Conservation (phyloP, 169 alveolate genomes). For the Eimeria acervulina region DNA sequence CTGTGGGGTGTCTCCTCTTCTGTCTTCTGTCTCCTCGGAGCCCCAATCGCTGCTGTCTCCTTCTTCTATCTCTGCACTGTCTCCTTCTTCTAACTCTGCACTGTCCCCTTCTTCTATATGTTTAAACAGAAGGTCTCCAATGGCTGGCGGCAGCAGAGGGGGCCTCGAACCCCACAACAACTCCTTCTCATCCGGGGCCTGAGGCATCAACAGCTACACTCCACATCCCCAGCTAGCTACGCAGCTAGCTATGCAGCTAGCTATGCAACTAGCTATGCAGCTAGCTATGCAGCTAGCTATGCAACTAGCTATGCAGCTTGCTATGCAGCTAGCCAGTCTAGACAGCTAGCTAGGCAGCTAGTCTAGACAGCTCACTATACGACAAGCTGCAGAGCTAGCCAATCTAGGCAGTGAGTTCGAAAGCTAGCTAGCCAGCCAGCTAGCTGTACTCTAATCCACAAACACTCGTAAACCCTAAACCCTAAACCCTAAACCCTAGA, state of each 20-base stretch:
- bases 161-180: constrained; percentile 23
- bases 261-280: not conserved
- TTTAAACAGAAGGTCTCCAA: not conserved
- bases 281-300: too few relatives aligned
- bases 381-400: too few relatives aligned
- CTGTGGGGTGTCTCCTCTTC: not conserved
- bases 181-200: constrained; percentile 42
- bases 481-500: not conserved
- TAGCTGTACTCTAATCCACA: too few relatives aligned
- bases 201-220: not conserved
- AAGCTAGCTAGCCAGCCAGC: too few relatives aligned
- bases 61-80: too few relatives aligned
- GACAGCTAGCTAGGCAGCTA: not conserved
- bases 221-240: not conserved
- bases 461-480: not conserved
- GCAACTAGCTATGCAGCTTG: too few relatives aligned
- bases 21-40: not conserved
- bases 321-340: not conserved
- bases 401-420: too few relatives aligned
- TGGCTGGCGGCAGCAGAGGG: not conserved
- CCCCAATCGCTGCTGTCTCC: not conserved
- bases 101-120: not conserved
- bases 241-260: not conserved
- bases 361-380: not conserved
- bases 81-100: not conserved